Evolutionary conservation across 306 rosid species (phyloP), one percentile per base, ranked within the genome.

Genomic region (Pueraria montana): DNA sequence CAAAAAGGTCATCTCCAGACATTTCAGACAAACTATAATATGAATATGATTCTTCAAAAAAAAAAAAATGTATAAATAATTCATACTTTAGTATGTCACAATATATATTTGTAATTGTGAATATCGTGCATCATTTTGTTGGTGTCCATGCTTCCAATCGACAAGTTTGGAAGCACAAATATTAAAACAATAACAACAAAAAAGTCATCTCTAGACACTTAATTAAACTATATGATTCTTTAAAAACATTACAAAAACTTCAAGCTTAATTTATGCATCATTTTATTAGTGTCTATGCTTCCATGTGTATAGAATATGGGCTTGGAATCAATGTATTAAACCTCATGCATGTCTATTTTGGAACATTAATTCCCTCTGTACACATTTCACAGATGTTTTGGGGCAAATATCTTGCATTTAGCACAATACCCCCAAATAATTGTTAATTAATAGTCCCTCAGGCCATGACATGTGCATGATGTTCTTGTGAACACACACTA

Each of bases 401-500:
- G 17, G 17, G 11, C 32, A 58, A 58, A 23, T 23, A 23, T 58
- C 12, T 23, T 50, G 65, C 67, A 49, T 9, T 56, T 14, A 42
- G 50, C 64, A 18, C 11, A 56, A 3, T 9, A 12, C 64, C 36
- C 9, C 36, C 9, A 64, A 78, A 8, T 79, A 59, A 13, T 34
- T 27, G 17, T 43, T 70, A 48, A 55, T 65, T 74, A 48, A 59
- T 76, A 76, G 36, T 34, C 9, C 27, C 32, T 21, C 2, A 32
- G 42, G 53, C 10, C 53, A 68, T 67, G 73, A 50, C 61, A 48
- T 71, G 23, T 76, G 50, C 82, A 45, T 70, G 56, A 0, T 64
- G 76, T 50, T 86, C 8, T 21, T 64, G 53, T 71, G 69, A 76
- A 83, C 38, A 55, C 52, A 80, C 32, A 13, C 63, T 32, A 4